These are phyloP conservation scores for Microdochium nivale DNA, from an alignment of 2,329 filamentous ascomycete genomes.

Conservation along the genomic window DNA sequence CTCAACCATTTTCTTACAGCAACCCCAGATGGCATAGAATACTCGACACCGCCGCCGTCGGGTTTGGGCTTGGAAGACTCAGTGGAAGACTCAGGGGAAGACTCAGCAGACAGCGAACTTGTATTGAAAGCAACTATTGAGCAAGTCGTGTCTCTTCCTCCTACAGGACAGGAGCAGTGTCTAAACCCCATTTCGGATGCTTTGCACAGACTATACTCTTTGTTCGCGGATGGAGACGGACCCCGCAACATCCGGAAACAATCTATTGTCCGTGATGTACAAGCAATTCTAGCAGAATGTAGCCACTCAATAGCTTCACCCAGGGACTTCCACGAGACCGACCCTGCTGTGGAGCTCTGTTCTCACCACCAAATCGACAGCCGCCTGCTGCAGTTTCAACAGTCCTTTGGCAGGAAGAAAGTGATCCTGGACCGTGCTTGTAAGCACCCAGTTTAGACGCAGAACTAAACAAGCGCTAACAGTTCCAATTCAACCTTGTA, in stretches of 20 bases:
- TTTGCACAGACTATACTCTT: neutral
- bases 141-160: neutral
- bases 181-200: neutral
- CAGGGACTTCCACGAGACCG: neutral
- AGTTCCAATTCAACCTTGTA: neutral
- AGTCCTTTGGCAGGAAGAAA: neutral
- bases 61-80: neutral
- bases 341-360: neutral
- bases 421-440: neutral
- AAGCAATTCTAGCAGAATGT: neutral
- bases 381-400: neutral
- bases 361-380: neutral
- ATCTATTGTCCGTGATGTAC: neutral
- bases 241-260: neutral
- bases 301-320: neutral
- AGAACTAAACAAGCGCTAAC: neutral
- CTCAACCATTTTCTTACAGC: neutral
- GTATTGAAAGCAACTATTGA: neutral
- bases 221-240: neutral
- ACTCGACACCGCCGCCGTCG: neutral
- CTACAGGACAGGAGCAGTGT: neutral
- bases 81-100: neutral
- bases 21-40: neutral
- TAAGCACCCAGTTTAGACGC: neutral
- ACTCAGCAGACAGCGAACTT: neutral